Evolutionary conservation across 2,329 filamentous ascomycete species (phyloP).

Genomic region (Furcasterigmium sp.): DNA sequence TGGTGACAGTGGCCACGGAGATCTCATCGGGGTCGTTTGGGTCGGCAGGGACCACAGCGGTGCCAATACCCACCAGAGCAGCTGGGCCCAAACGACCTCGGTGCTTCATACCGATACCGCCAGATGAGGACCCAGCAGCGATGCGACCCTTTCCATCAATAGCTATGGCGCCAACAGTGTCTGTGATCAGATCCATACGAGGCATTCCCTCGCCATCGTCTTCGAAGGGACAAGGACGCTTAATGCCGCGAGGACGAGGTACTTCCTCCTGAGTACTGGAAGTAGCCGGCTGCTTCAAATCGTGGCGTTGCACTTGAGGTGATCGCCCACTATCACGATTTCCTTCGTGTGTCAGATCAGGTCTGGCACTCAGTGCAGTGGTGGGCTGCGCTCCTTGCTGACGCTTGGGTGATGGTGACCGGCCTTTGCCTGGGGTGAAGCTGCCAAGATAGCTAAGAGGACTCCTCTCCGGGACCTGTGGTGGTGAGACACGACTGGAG

Average conservation of each 20-base stretch:
- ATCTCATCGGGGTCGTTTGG: constrained; percentile 62
- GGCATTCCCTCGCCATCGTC: constrained; percentile 31
- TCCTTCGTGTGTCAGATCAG: constrained; percentile 5
- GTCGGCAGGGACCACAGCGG: constrained; percentile 77
- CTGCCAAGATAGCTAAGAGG: constrained; percentile 19
- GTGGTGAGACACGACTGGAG: constrained; percentile 6
- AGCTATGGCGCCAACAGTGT: constrained; percentile 94
- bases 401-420: not conserved
- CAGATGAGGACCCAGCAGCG: constrained; percentile 91
- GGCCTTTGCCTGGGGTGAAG: constrained; percentile 1
- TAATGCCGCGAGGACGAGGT: constrained; percentile 23
- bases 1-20: constrained; percentile 79
- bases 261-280: constrained; percentile 1
- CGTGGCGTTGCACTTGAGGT: constrained; percentile 1
- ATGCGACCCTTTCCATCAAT: constrained; percentile 83
- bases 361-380: not conserved
- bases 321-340: constrained; percentile 11
- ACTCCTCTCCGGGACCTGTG: constrained; percentile 15
- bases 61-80: constrained; percentile 86
- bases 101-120: constrained; percentile 98
- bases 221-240: constrained; percentile 22
- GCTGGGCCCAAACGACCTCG: constrained; percentile 86
- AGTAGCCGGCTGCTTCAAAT: not conserved
- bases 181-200: constrained; percentile 59
- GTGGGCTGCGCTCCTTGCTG: not conserved